Conservation (phyloP, 495 filamentous ascomycete genomes). For the Cryomyces minteri region DNA sequence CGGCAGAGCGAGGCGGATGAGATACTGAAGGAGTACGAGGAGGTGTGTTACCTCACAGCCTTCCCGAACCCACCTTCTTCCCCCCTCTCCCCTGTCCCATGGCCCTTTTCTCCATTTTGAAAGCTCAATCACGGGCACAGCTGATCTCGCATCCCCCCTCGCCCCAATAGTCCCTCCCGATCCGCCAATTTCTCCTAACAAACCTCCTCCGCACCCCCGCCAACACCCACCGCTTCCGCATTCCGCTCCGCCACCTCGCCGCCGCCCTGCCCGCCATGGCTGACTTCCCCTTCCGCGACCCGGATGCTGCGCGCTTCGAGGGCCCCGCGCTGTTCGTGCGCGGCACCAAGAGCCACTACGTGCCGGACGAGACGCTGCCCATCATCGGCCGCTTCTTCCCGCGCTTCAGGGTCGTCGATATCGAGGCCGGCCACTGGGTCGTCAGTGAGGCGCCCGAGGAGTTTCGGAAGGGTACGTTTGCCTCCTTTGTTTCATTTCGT, state of each 20-base stretch:
- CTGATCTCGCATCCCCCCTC: background rate
- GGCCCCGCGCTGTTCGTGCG: constrained; percentile 71
- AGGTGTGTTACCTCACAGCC: constrained; percentile 21
- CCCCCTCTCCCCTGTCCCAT: background rate
- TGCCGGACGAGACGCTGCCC: constrained; percentile 75
- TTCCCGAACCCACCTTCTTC: background rate
- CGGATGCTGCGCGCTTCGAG: constrained; percentile 39
- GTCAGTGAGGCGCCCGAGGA: constrained; percentile 82
- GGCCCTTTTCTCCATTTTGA: background rate
- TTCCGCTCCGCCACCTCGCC: constrained; percentile 40
- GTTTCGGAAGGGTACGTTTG: constrained; percentile 55
- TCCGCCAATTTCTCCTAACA: constrained; percentile 88
- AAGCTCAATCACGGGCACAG: background rate
- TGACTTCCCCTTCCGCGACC: constrained; percentile 68
- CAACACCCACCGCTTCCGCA: constrained; percentile 32
- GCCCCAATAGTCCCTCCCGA: constrained; percentile 35
- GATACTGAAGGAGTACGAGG: constrained; percentile 62
- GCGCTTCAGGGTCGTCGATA: constrained; percentile 54
- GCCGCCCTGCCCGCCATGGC: constrained; percentile 45
- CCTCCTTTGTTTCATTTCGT: background rate
- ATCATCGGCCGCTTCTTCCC: constrained; percentile 84
- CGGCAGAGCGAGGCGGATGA: constrained; percentile 61
- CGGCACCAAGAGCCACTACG: constrained; percentile 68
- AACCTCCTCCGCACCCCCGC: constrained; percentile 46
- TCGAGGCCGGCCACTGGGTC: constrained; percentile 87